Base-by-base conservation (phyloP, 768 basidiomycete genomes). In the Chlorophyllum brunneum region DNA sequence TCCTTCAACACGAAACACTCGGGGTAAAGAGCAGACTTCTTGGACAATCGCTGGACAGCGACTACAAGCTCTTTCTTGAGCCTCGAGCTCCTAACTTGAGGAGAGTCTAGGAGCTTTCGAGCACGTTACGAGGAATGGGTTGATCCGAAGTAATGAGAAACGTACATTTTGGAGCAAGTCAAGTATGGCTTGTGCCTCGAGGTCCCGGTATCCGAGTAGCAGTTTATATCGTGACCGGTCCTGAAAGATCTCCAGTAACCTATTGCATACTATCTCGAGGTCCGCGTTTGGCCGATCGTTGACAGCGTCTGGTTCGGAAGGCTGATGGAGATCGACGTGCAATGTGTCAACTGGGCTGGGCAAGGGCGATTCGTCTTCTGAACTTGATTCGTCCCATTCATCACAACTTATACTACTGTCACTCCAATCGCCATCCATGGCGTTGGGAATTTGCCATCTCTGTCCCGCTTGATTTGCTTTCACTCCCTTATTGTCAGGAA, bases 121-220 rank as follows among this genome's bases (percentile, higher is more conserved):
- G 7, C 15, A 33, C 8, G 7, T 33, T 7, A 33, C 31, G 15
- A 33, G 31, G 31, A 7, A 31, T 31, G 6, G 7, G 18, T 37
- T 4, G 5, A n/a, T 7, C 18, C 36, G 18, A 43, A 8, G 7
- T 8, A 13, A 26, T n/a, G 16, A 16, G 16, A 2, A 11, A 23
- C 55, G n/a, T 31, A 66, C 65, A 51, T 59, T 60, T 54, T 67
- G 64, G 7, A 67, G 42, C 11, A 67, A 48, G 46, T 65, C 54
- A 16, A 67, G 56, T 27, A 62, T 39, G 7, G 48, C 53, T 26
- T 63, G 62, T 13, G 62, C 62, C 4, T 22, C 52, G 7, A 44
- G 38, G 30, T 42, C 55, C 5, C 56, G 50, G 43, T 59, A 58
- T 37, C 56, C 36, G 22, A 63, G 38, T n/a, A 63, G 51, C 22